Base-by-base conservation (phyloP, 192 early-diverging fungal genomes). In the Backusella mclennaniae region DNA sequence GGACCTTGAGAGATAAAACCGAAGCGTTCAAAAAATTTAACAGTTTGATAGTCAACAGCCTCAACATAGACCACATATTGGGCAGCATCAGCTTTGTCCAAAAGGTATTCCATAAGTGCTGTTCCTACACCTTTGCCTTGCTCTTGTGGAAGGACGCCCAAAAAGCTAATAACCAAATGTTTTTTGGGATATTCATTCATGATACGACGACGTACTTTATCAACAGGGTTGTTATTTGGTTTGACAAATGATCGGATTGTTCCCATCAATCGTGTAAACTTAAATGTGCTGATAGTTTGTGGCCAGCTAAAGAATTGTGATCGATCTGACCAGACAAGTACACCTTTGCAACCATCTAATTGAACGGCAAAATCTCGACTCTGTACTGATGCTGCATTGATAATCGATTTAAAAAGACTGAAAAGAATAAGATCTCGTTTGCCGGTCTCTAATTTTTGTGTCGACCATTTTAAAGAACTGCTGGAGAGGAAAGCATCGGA, bases 281-380 rank as follows among this genome's bases (percentile, higher is more conserved):
- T 75, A 14, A 75, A 44, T 67, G 74, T 67, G 1, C 69, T 26
- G 33, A 67, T 52, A 17, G 68, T 56, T 9, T 42, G 44, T 3
- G 73, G 46, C 38, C 73, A 74, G 19, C 71, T 70, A 6, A 73
- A 73, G 14, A 71, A 69, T 44, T 73, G 72, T 0, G 74, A 38
- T 21, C 35, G 26, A 12, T 69, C 79, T 0, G 74, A 76, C 77
- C 77, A 83, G 35, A 80, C 33, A 8, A 79, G 31, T 9, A 79
- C 82, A 56, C 82, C 82, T 67, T 83, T 79, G 67, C 77, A 83
- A 2, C 77, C 82, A n/a, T 83, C 82, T 17, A 79, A 44, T 74
- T 83, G 82, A 35, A 83, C 49, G 2, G 70, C 78, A 56, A 71
- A 83, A n/a, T 83, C 82, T 8, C 76, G 63, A 63, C 77, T 82